Base-by-base conservation (phyloP, 331 rosid species). In the Rhamnella rubrinervis region DNA sequence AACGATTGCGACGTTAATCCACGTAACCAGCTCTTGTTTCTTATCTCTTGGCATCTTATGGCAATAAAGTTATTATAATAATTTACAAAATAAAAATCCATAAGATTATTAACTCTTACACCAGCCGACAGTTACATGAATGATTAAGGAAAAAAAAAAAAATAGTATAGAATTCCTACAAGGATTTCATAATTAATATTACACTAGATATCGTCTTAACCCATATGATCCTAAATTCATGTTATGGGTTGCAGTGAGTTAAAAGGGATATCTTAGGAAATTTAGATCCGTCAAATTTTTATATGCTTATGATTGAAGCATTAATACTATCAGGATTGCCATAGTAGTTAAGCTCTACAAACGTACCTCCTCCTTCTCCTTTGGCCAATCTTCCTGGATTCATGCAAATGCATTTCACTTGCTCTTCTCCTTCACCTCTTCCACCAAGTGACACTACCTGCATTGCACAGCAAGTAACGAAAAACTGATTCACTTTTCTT, bases 341-440 rank as follows among this genome's bases (percentile, higher is more conserved):
- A 50, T 78, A 52, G 72, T 84, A 93, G 56, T 83, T 80, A 31
- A 93, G 91, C 86, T 87, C 97, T 1, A 81, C 92, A 51, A 93
- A 93, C 75, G 96, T 93, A 61, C 97, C 98, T 20, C 96, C 97
- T 66, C 98, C 96, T 85, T 88, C 98, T 61, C 97, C 98, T 81
- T 91, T 91, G 65, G 93, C 82, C 10, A 91, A 78, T 83, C 97
- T 88, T 81, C 97, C 98, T 2, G 97, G 98, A 79, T 93, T 93
- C 52, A 93, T 75, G 52, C 93, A 91, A 63, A 89, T 63, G 78
- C 96, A 89, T 67, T 81, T 85, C 59, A n/a, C 66, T 66, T 41
- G 69, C 70, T 66, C 82, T 38, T 44, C 49, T 25, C 75, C 87
- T 40, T 81, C 85, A 31, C 78, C 77, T 51, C 75, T 65, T 71